Evolutionary conservation across 2,329 filamentous ascomycete genomes (phyloP).

Genomic region (Rhytidhysteron rufulum): DNA sequence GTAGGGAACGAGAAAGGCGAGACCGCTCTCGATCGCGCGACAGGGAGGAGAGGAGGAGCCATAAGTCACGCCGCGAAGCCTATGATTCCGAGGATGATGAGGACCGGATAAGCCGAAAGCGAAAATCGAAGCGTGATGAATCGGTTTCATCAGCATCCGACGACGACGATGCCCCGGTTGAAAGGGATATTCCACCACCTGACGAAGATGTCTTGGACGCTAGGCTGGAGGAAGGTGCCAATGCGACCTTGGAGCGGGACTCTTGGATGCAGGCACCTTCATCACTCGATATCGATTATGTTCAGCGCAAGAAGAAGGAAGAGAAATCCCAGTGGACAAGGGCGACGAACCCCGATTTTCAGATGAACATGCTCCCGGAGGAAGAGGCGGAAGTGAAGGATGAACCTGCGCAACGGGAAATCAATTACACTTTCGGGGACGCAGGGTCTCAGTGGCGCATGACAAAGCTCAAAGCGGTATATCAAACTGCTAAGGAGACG

Average conservation of each 20-base stretch:
- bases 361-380: slow-evolving; percentile 63
- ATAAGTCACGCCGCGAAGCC: slow-evolving; percentile 21
- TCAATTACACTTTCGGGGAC: slow-evolving; percentile 86
- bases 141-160: slow-evolving; percentile 25
- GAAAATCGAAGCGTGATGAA: slow-evolving; percentile 30
- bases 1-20: slow-evolving; percentile 31
- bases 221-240: slow-evolving; percentile 34
- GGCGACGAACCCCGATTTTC: slow-evolving; percentile 54
- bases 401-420: slow-evolving; percentile 50
- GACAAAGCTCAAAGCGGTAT: slow-evolving; percentile 87
- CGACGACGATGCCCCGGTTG: slow-evolving; percentile 37
- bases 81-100: slow-evolving; percentile 32
- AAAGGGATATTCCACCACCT: slow-evolving; percentile 43
- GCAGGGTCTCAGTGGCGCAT: slow-evolving; percentile 90
- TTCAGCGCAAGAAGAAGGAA: slow-evolving; percentile 57
- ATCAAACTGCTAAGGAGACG: slow-evolving; percentile 70
- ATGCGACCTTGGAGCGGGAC: slow-evolving; percentile 61
- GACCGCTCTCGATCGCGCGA: too few relatives aligned
- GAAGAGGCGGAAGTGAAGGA: slow-evolving; percentile 45
- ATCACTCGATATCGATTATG: slow-evolving; percentile 77
- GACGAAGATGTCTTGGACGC: slow-evolving; percentile 44
- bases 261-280: slow-evolving; percentile 93
- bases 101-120: slow-evolving; percentile 27
- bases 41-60: too few relatives aligned
- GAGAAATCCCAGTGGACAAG: slow-evolving; percentile 41